phyloP scores from a whole-genome alignment of 176 grass and related monocot genomes.

The Saccharum officinarum region DNA sequence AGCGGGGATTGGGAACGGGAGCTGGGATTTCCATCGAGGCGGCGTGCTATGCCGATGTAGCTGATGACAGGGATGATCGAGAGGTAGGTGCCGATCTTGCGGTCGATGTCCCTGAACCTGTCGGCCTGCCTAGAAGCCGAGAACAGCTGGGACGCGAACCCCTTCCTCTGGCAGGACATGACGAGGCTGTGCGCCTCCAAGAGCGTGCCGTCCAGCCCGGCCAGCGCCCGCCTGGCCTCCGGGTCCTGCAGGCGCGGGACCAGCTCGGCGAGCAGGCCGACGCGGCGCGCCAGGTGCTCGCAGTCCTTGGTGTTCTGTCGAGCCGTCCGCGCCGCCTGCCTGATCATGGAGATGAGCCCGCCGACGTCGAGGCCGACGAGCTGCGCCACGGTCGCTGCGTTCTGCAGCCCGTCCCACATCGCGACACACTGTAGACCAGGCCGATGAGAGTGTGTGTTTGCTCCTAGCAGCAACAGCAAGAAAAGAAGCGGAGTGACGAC shows the following conservation, averaged over 20 bases:
- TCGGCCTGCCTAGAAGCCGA: background rate
- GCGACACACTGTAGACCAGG: no score
- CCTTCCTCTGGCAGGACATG: background rate
- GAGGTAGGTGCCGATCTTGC: background rate
- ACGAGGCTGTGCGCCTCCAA: background rate
- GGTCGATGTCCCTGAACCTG: background rate
- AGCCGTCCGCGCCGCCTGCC: background rate
- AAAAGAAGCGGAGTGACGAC: no score
- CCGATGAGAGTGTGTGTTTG: no score
- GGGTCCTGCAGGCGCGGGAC: background rate
- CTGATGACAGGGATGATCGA: background rate
- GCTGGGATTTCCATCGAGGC: background rate
- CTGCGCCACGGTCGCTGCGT: background rate
- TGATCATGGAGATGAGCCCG: background rate
- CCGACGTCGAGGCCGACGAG: background rate
- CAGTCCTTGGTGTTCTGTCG: background rate
- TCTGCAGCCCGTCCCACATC: background rate
- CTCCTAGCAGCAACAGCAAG: no score
- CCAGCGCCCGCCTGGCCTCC: background rate
- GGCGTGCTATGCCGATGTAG: background rate
- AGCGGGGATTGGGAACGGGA: no score
- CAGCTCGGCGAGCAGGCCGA: background rate
- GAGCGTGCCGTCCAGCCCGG: background rate
- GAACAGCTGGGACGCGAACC: background rate
- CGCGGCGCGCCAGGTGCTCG: background rate